These are phyloP conservation scores for Chlamydomonas reinhardtii DNA, from an alignment of 163 green algal genomes.

Conservation along the genomic window DNA sequence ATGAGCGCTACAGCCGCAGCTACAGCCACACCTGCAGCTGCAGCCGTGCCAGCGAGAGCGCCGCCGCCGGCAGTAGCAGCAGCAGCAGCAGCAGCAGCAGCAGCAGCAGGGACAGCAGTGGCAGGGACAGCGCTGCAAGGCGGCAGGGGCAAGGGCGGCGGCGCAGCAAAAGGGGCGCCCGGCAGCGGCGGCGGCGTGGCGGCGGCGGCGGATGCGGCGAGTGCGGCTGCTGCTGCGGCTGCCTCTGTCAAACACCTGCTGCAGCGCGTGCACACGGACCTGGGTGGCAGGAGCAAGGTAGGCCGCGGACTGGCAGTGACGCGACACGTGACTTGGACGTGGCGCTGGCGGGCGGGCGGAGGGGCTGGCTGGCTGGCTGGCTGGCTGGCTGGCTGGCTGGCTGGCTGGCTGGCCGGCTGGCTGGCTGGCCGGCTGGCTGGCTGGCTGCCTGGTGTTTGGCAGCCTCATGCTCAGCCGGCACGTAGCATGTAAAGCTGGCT, in stretches of 20 bases:
- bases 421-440: too few species aligned
- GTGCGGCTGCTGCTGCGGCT: neutral
- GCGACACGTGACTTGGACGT: neutral
- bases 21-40: neutral
- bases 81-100: neutral
- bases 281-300: conserved; percentile 39
- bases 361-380: neutral
- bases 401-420: too few species aligned
- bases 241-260: conserved; percentile 47
- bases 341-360: too few species aligned
- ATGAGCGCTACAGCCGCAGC: neutral
- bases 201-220: neutral
- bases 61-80: neutral
- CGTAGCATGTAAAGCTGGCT: too few species aligned
- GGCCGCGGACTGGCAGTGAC: too few species aligned
- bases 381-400: neutral
- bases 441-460: too few species aligned
- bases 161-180: neutral
- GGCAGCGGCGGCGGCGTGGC: neutral
- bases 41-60: neutral
- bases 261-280: conserved; percentile 42
- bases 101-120: neutral
- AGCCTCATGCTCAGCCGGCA: too few species aligned
- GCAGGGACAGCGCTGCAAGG: neutral
- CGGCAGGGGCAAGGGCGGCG: neutral